Evolutionary conservation across 179 eudicot genomes (phyloP), one percentile per base, ranked within the genome.

Genomic region (Beta lomatogona): DNA sequence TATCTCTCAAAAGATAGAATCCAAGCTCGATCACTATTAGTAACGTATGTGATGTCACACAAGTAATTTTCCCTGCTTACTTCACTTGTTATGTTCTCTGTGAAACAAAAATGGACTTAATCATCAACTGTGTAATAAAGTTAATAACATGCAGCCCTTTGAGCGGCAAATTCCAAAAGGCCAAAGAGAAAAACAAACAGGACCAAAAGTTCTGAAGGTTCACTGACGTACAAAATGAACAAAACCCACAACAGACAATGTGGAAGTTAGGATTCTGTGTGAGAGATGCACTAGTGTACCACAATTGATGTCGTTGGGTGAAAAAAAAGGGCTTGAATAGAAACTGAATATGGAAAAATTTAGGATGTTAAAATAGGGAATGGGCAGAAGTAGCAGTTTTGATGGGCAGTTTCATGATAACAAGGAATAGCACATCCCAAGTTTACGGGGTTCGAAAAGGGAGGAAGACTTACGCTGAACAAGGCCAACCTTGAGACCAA

Each of bases 81-180:
- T 84, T 94, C 97, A 88, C 98, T 94, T 63, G 97, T 90, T 98
- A 96, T 96, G 89, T 93, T 93, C 88, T 96, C 99, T 96, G 97
- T 82, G 85, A 80, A 77, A 80, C 83, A 81, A 44, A 83, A 71
- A 36, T 31, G 52, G 75, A 25, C 25, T n/a, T n/a, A n/a, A n/a
- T 16, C 41, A 69, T 65, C 50, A 75, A 55, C 18, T 76, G 61
- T 19, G 44, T 11, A 31, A 31, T 58, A 82, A 69, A 3, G 74
- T 64, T 50, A 5, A 15, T 55, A 19, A 75, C 75, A 68, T 11
- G 58, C n/a, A 46, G 59, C 65, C 28, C 60, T 68, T 73, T 18
- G 25, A 0, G 68, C 36, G n/a, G 46, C 63, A 41, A 45, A 72
- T 25, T 50, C 46, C 2, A 59, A 60, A 46, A 59, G 15, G 53